Evolutionary conservation across 1,284 basidiomycete genomes (phyloP), one percentile per base, ranked within the genome.

Genomic region (Microbotryum saponariae): DNA sequence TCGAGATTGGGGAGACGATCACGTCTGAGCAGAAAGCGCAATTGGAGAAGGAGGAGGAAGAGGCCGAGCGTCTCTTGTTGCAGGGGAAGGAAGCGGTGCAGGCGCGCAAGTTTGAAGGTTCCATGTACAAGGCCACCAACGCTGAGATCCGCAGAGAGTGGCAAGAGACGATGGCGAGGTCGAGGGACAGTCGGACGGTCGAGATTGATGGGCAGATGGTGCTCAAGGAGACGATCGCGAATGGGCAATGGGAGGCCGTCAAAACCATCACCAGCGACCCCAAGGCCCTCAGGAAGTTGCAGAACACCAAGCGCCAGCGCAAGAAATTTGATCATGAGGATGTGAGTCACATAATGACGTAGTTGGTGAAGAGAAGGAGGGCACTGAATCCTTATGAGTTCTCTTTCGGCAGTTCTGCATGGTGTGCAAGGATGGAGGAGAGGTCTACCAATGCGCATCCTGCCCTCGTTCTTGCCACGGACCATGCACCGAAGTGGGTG

Each of bases 91-190:
- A 82, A 7, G 79, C 79, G 60, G 83, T 85, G 6, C 78, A 80
- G 60, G 80, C 81, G 58, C 76, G 82, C 37, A 70, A 84, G 25
- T 85, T 84, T 61, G 83, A 85, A 63, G 83, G 83, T 5, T 77
- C 76, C 67, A 49, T 82, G 51, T 70, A 83, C 46, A 60, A 75
- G 45, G 77, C 76, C 27, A 48, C 81, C 64, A 75, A 76, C 51
- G 73, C 79, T 12, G 64, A 66, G 21, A 63, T 66, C 42, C 60
- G 49, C 12, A 50, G 58, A 16, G 62, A 81, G 62, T 82, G 80
- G 81, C 71, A 73, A 45, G 45, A 51, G 25, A 56, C 46, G 6
- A 21, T 51, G 21, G 70, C 77, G 79, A 25, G 77, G 73, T 14
- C 74, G 75, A 46, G 72, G 65, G n/a, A 74, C 78, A 58, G 75